Percentiles rank a stretch among this genome's conserved stretches.
These are phyloP conservation scores for Citrullus mucosospermus DNA, from an alignment of 306 rosid species.

Conservation along the genomic window DNA sequence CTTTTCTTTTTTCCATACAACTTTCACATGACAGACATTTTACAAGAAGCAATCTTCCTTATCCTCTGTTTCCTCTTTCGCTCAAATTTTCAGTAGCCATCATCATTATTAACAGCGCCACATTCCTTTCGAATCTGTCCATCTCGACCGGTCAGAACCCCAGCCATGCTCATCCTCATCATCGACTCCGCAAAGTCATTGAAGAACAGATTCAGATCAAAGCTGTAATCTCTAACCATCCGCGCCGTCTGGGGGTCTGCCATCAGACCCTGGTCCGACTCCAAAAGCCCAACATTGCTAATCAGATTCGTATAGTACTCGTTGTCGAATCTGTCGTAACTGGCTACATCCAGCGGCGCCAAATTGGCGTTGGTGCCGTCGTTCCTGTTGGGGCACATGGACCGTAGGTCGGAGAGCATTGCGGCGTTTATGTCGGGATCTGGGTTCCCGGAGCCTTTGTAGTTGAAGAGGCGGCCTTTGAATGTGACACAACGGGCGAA, in stretches of 20 bases:
- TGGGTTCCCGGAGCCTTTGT: slow-evolving; percentile 39
- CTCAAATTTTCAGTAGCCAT: not conserved
- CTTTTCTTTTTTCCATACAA: not conserved
- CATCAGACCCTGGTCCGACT: slow-evolving; percentile 45
- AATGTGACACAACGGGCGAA: slow-evolving; percentile 54
- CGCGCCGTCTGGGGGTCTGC: slow-evolving; percentile 23
- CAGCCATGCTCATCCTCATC: slow-evolving; percentile 41
- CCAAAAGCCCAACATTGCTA: slow-evolving; percentile 31
- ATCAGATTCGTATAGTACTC: slow-evolving; percentile 27
- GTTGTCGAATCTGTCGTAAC: slow-evolving; percentile 32
- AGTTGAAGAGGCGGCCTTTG: slow-evolving; percentile 49
- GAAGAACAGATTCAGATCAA: slow-evolving; percentile 19
- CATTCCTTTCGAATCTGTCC: slow-evolving; percentile 51
- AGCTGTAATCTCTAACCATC: slow-evolving; percentile 31
- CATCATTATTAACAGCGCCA: slow-evolving; percentile 29
- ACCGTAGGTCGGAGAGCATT: slow-evolving; percentile 22
- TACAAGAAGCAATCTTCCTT: not conserved
- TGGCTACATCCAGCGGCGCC: slow-evolving; percentile 47
- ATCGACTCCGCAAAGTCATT: slow-evolving; percentile 51
- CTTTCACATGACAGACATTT: not conserved
- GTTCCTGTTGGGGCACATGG: slow-evolving; percentile 33
- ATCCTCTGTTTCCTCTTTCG: no score
- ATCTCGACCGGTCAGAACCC: slow-evolving; percentile 32
- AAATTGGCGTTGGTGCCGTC: slow-evolving; percentile 28
- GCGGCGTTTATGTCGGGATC: slow-evolving; percentile 38